Conservation (phyloP, 1,139 yeast genomes). For the Debaryomyces subglobosus region DNA sequence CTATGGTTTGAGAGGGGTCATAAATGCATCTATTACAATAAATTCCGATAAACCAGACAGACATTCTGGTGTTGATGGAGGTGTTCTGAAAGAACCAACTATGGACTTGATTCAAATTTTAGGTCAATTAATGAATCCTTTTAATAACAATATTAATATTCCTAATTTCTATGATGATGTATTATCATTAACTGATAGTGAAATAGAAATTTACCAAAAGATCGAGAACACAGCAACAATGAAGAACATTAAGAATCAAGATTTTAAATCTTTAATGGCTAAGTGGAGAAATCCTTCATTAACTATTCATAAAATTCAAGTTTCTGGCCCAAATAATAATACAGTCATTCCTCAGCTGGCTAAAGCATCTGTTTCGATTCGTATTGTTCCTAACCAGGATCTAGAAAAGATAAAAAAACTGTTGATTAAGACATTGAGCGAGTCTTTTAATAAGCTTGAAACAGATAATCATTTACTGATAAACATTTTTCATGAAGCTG, state of each 20-base stretch:
- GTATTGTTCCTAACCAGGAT: constrained; percentile 90
- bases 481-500: constrained; percentile 78
- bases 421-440: constrained; percentile 49
- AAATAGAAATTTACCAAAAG: constrained; percentile 61
- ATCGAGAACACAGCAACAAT: constrained; percentile 48
- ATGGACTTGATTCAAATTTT: constrained; percentile 78
- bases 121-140: constrained; percentile 60
- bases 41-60: constrained; percentile 79
- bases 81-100: constrained; percentile 85
- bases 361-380: constrained; percentile 72
- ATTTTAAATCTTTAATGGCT: constrained; percentile 62
- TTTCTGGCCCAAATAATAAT: constrained; percentile 87
- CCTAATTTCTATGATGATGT: constrained; percentile 75
- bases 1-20: constrained; percentile 90
- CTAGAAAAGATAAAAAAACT: constrained; percentile 55
- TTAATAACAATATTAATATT: constrained; percentile 58
- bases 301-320: constrained; percentile 83
- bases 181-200: constrained; percentile 56
- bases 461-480: constrained; percentile 65
- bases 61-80: constrained; percentile 97
- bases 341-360: constrained; percentile 89
- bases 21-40: constrained; percentile 75
- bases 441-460: constrained; percentile 36
- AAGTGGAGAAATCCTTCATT: constrained; percentile 93
- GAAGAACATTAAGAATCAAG: constrained; percentile 29